phyloP scores from a whole-genome alignment of 2,329 filamentous ascomycete species.

The Purpureocillium takamizusanense region DNA sequence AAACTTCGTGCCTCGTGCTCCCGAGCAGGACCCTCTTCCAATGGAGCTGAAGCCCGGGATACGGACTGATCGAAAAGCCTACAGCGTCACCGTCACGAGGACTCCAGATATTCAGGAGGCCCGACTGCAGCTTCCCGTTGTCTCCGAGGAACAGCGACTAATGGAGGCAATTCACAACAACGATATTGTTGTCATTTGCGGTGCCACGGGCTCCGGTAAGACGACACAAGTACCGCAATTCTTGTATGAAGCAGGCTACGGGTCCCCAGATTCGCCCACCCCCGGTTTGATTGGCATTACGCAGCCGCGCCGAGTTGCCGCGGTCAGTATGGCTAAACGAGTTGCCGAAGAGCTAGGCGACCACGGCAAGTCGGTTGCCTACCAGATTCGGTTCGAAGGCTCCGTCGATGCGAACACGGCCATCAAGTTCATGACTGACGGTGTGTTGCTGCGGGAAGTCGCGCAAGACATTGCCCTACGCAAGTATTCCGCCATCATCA shows the following conservation, averaged over 20 bases:
- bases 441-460: conserved; percentile 86
- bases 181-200: conserved; percentile 82
- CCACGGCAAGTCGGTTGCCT: conserved; percentile 69
- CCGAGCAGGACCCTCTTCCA: conserved; percentile 64
- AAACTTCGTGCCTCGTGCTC: conserved; percentile 57
- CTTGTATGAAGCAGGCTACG: conserved; percentile 87
- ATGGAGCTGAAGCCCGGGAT: conserved; percentile 53
- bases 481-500: conserved; percentile 89
- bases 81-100: conserved; percentile 63
- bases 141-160: conserved; percentile 91
- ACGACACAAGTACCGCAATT: conserved; percentile 97
- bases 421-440: conserved; percentile 98
- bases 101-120: conserved; percentile 66
- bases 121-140: conserved; percentile 74
- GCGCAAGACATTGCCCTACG: conserved; percentile 78
- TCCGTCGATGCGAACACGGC: conserved; percentile 72
- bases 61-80: conserved; percentile 60
- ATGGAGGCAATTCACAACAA: conserved; percentile 97
- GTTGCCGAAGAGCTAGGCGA: conserved; percentile 79
- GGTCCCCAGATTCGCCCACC: conserved; percentile 65
- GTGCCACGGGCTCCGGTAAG: conserved; percentile 93
- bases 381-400: conserved; percentile 93
- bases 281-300: conserved; percentile 93
- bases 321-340: conserved; percentile 92
- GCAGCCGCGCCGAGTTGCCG: conserved; percentile 87